Percentiles rank a stretch among this genome's conserved stretches.
Evolutionary conservation across 768 basidiomycete species (phyloP).

Genomic region (Termitomyces bulborhizus): DNA sequence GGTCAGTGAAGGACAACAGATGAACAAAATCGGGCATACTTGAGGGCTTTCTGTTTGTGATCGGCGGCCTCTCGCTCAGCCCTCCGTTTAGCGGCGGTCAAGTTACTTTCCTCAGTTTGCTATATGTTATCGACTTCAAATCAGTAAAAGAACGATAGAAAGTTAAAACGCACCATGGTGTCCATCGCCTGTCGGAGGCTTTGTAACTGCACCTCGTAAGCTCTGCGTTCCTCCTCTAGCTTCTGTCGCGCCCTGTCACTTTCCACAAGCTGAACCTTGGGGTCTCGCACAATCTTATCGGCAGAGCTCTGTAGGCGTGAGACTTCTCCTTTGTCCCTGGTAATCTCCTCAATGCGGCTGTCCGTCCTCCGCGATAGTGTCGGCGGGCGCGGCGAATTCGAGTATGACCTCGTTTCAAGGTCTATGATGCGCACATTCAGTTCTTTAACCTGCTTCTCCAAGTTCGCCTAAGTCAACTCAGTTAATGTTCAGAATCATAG

Average conservation of each 20-base stretch:
- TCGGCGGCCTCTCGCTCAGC: constrained; percentile 75
- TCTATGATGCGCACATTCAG: constrained; percentile 79
- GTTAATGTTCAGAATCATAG: constrained; percentile 3
- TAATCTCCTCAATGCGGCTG: constrained; percentile 67
- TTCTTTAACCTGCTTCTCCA: constrained; percentile 85
- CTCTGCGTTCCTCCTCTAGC: constrained; percentile 60
- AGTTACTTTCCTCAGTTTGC: constrained; percentile 67
- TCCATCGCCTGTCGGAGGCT: constrained; percentile 56
- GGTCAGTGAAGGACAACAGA: constrained; percentile 1
- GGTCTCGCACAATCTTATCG: constrained; percentile 38
- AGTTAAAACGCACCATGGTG: constrained; percentile 42
- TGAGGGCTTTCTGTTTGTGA: constrained; percentile 62
- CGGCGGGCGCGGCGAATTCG: constrained; percentile 54
- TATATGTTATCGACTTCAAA: constrained; percentile 17
- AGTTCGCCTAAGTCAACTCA: constrained; percentile 46
- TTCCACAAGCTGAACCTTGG: constrained; percentile 50
- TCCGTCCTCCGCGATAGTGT: constrained; percentile 56
- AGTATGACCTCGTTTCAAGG: constrained; percentile 72
- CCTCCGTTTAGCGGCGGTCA: constrained; percentile 66
- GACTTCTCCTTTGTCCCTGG: constrained; percentile 38
- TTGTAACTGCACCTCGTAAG: constrained; percentile 52
- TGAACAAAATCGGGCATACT: constrained; percentile 32
- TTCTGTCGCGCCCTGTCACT: constrained; percentile 54
- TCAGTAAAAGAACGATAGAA: neutral
- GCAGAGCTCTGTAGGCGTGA: constrained; percentile 35